Evolutionary conservation across 345 rosid species (phyloP).

Genomic region (Citrus inodora): DNA sequence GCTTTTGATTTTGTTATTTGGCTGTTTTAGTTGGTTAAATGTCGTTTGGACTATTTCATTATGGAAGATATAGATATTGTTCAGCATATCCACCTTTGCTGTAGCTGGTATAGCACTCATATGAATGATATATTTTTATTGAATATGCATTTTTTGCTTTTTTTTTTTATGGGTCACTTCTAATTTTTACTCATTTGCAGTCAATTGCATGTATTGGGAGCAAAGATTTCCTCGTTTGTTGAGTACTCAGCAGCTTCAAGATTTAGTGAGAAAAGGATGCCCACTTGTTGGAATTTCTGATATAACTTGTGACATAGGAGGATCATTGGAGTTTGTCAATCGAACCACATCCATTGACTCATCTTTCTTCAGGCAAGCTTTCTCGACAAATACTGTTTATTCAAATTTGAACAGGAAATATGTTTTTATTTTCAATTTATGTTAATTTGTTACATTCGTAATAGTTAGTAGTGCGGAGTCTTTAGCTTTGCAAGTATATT

Average conservation of each 20-base stretch:
- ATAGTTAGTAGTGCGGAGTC: neutral
- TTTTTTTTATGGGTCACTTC: neutral
- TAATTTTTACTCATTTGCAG: slow-evolving; percentile 34
- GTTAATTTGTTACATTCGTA: neutral
- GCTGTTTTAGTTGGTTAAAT: neutral
- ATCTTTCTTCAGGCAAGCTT: slow-evolving; percentile 74
- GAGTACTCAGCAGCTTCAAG: slow-evolving; percentile 65
- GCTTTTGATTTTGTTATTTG: neutral
- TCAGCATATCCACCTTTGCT: neutral
- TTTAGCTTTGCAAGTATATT: neutral
- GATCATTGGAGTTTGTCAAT: slow-evolving; percentile 82
- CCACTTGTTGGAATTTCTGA: slow-evolving; percentile 90
- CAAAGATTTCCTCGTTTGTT: slow-evolving; percentile 75
- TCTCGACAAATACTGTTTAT: neutral
- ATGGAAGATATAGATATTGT: neutral
- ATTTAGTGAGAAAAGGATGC: slow-evolving; percentile 48
- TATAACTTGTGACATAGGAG: slow-evolving; percentile 86
- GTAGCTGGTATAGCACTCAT: neutral
- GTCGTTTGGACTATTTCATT: neutral
- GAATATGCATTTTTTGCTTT: neutral
- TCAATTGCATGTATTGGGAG: slow-evolving; percentile 99
- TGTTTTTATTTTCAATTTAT: neutral
- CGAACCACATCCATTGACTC: slow-evolving; percentile 69
- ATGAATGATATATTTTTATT: neutral
- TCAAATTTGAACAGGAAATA: neutral